These are phyloP conservation scores for Pseudogymnoascus sp. DNA, from an alignment of 2,329 filamentous ascomycete species.

Conservation along the genomic window DNA sequence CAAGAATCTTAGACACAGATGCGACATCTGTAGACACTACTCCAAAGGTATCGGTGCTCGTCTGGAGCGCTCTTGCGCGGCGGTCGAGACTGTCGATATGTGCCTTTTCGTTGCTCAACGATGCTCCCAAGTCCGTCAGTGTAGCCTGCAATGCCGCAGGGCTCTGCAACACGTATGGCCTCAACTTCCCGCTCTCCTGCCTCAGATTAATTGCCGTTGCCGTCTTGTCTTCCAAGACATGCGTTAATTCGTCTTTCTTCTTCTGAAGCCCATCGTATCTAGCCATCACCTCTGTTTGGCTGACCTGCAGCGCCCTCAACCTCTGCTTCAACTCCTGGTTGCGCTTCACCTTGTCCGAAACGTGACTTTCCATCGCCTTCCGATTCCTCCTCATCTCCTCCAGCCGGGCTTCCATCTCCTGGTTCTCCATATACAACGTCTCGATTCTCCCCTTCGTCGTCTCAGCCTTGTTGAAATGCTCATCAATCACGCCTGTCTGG, in stretches of 20 bases:
- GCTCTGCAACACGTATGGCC: slow-evolving; percentile 86
- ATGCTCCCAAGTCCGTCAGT: slow-evolving; percentile 72
- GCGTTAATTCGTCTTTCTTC: slow-evolving; percentile 69
- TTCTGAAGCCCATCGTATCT: slow-evolving; percentile 75
- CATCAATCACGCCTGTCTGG: slow-evolving; percentile 80
- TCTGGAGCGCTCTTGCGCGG: slow-evolving; percentile 81
- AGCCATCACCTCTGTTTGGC: slow-evolving; percentile 74
- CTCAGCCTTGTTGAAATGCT: slow-evolving; percentile 88
- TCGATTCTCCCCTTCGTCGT: slow-evolving; percentile 82
- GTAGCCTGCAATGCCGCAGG: slow-evolving; percentile 74
- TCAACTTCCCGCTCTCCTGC: slow-evolving; percentile 80
- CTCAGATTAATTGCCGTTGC: slow-evolving; percentile 61
- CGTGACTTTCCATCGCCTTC: slow-evolving; percentile 69
- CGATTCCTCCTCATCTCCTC: slow-evolving; percentile 75
- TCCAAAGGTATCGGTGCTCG: slow-evolving; percentile 80
- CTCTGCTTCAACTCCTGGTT: slow-evolving; percentile 82
- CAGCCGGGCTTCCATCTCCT: slow-evolving; percentile 72
- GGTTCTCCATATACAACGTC: slow-evolving; percentile 73
- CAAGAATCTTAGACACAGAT: slow-evolving; percentile 78
- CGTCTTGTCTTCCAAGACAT: slow-evolving; percentile 62
- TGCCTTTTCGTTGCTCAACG: slow-evolving; percentile 66
- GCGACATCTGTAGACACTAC: slow-evolving; percentile 80
- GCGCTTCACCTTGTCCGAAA: slow-evolving; percentile 74
- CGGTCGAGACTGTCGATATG: slow-evolving; percentile 85
- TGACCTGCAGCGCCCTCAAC: slow-evolving; percentile 69